These are phyloP conservation scores for Phytophthora cactorum DNA, from an alignment of 352 stramenopile genomes.

Conservation along the genomic window DNA sequence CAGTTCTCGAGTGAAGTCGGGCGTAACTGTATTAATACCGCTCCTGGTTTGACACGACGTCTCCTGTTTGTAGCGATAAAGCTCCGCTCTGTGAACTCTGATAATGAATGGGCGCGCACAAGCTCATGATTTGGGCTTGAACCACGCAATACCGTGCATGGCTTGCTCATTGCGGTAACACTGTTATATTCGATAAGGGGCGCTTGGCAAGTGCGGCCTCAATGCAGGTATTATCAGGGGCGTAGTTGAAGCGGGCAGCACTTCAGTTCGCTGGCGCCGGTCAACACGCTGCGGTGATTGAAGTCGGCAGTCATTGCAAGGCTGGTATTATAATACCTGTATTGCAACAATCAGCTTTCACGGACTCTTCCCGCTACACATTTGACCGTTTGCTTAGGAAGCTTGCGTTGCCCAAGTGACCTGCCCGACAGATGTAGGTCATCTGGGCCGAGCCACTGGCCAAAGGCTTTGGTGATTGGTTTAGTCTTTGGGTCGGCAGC, in stretches of 20 bases:
- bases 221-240: neutral
- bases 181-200: neutral
- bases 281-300: neutral
- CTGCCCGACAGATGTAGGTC: too few relatives aligned
- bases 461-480: too few relatives aligned
- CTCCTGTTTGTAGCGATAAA: neutral
- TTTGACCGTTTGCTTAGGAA: too few relatives aligned
- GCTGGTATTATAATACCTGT: slow-evolving; percentile 6
- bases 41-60: neutral
- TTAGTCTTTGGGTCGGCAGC: too few relatives aligned
- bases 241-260: neutral
- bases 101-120: neutral
- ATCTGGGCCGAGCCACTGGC: too few relatives aligned
- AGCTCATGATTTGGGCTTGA: neutral
- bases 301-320: slow-evolving; percentile 18
- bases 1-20: neutral
- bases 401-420: too few relatives aligned
- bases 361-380: too few relatives aligned
- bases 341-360: too few relatives aligned
- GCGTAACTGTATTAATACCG: too few relatives aligned
- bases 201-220: too few relatives aligned
- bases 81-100: neutral
- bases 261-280: neutral
- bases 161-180: neutral
- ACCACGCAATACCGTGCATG: too few relatives aligned